Conservation (phyloP, 2,329 filamentous ascomycete species). For the Calonectria leucothoes region DNA sequence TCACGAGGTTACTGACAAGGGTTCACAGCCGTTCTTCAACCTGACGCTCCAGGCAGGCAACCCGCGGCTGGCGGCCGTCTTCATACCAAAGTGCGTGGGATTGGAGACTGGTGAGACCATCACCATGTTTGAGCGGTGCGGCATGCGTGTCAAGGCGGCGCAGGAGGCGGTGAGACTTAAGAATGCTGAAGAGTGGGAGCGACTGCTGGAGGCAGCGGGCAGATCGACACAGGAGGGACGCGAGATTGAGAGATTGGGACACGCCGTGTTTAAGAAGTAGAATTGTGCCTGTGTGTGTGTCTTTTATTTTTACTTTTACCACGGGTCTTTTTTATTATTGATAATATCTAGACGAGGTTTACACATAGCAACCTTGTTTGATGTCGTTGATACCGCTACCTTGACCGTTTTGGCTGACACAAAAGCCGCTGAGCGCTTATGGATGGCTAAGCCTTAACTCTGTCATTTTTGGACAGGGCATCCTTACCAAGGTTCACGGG, state of each 20-base stretch:
- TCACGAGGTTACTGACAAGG: constrained; percentile 27
- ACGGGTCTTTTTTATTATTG: too few species aligned
- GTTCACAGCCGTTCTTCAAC: constrained; percentile 86
- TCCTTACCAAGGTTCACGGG: not conserved
- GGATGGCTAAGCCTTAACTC: not conserved
- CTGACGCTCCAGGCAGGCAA: constrained; percentile 90
- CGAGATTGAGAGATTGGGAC: constrained; percentile 85
- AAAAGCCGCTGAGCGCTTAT: not conserved
- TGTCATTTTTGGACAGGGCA: not conserved
- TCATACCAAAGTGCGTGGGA: constrained; percentile 87
- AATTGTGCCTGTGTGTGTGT: too few species aligned
- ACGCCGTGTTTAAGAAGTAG: constrained; percentile 65
- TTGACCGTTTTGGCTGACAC: not conserved
- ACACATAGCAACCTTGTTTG: too few species aligned
- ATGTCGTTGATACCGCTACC: not conserved
- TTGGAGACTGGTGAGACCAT: constrained; percentile 77
- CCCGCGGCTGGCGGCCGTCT: constrained; percentile 82
- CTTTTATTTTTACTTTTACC: too few species aligned
- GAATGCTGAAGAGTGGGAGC: constrained; percentile 80
- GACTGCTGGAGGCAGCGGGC: constrained; percentile 79
- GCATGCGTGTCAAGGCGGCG: constrained; percentile 86
- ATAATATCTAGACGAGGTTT: not conserved
- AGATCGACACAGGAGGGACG: constrained; percentile 72
- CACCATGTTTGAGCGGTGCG: constrained; percentile 97
- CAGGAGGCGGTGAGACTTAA: constrained; percentile 90